Base-by-base conservation (phyloP, 352 stramenopile species). In the Hyaloperonospora brassicae region DNA sequence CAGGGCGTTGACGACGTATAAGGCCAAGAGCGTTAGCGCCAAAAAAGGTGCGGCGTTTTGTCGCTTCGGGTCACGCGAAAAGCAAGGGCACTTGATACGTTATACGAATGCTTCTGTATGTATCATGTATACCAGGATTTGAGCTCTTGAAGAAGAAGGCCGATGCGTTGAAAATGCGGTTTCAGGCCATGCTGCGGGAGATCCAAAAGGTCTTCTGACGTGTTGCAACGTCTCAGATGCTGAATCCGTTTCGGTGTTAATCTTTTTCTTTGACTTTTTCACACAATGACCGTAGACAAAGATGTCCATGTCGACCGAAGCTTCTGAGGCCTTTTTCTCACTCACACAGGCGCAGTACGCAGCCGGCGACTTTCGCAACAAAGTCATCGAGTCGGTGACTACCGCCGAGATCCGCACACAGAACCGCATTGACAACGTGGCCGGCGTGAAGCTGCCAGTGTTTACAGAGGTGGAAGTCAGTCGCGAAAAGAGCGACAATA, bases 391-490 rank as follows among this genome's bases (percentile, higher is more conserved):
- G 72, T 97, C 95, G 42, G 88, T 95, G 49, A 97, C 96, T 72
- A 95, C 87, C 9, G 96, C 96, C 27, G 85, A 95, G 57, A 87
- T 99, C 55, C 92, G 96, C 40, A 94, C 98, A 50, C 86, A 94
- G 59, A 97, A 97, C 50, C 94, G 93, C 62, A 98, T 98, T 44
- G 96, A 99, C 67, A 99, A 99, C 71, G 96, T 99, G 17, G 97
- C 96, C 5, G 97, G 97, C 63, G 96, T 99, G 5, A 98, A 98
- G 74, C 76, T 99, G 14, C 97, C 97, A 2, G 93, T 99, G 51
- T 99, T 99, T 66, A 97, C 89, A 10, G 93, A 97, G 58, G 95
- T 97, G 55, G 92, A 98, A 55, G 95, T 95, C 47, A 95, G 84
- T 38, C 81, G 84, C 4, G 90, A 98, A 40, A 97, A 98, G 72